phyloP scores from a whole-genome alignment of 805 yeast species.

The Scheffersomyces lignosus region DNA sequence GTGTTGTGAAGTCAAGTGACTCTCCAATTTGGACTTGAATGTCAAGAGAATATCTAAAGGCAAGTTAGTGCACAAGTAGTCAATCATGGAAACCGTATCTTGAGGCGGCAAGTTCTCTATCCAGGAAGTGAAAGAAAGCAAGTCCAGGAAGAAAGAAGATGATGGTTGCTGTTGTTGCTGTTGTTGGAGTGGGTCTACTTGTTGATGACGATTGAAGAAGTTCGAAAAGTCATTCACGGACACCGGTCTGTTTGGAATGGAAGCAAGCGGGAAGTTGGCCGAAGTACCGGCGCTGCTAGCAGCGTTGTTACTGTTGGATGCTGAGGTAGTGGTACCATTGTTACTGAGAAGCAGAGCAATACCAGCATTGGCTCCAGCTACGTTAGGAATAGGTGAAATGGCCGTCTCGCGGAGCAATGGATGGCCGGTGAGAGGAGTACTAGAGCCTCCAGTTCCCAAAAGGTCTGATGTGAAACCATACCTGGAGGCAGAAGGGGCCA shows the following conservation, averaged over 20 bases:
- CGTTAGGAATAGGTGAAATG: conserved; percentile 17
- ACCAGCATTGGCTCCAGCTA: conserved; percentile 16
- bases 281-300: conserved; percentile 8
- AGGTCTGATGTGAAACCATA: conserved; percentile 8
- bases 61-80: conserved; percentile 50
- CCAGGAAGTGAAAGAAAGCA: conserved; percentile 52
- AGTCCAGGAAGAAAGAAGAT: conserved; percentile 48
- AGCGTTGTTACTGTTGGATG: no score
- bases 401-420: conserved; percentile 21
- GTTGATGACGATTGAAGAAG: conserved; percentile 16
- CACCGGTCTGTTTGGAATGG: conserved; percentile 41
- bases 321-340: no score
- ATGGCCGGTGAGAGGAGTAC: conserved; percentile 4
- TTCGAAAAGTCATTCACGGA: conserved; percentile 39
- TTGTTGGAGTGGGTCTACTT: conserved; percentile 4
- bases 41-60: conserved; percentile 53
- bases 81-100: conserved; percentile 54
- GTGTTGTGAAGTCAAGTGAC: conserved; percentile 23
- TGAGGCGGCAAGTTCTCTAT: conserved; percentile 48
- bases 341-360: conserved; percentile 29
- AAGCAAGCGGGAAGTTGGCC: conserved; percentile 19
- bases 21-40: conserved; percentile 49
- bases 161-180: conserved; percentile 20
- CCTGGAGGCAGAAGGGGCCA: conserved; percentile 16
- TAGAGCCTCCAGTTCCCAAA: conserved; percentile 3